Conservation (phyloP, 192 early-diverging fungal genomes). For the Gryganskiella cystojenkinii region DNA sequence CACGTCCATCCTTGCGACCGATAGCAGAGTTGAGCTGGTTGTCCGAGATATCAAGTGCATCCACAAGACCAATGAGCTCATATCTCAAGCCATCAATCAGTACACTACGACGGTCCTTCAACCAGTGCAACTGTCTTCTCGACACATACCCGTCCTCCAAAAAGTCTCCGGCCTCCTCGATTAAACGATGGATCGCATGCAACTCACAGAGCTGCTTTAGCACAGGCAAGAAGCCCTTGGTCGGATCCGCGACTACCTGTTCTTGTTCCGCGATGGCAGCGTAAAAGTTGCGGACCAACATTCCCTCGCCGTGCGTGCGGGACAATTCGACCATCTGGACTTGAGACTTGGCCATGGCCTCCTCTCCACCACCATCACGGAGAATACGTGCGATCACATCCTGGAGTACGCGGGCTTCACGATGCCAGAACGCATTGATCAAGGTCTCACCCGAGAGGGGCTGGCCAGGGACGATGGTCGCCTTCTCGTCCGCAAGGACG, state of each 20-base stretch:
- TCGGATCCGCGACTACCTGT: constrained; percentile 8
- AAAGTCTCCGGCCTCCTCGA: constrained; percentile 80
- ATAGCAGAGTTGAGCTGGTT: constrained; percentile 87
- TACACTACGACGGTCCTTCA: constrained; percentile 64
- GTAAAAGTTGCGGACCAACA: constrained; percentile 80
- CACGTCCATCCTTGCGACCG: constrained; percentile 86
- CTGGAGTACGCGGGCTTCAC: constrained; percentile 57
- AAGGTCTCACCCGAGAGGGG: constrained; percentile 43
- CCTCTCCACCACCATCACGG: constrained; percentile 55
- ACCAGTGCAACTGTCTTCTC: constrained; percentile 65
- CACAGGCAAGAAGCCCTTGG: constrained; percentile 65
- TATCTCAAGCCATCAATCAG: constrained; percentile 70
- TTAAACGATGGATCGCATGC: constrained; percentile 77
- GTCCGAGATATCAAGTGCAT: constrained; percentile 87
- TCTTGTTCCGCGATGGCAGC: constrained; percentile 66
- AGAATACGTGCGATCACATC: constrained; percentile 54
- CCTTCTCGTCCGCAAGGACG: constrained; percentile 25
- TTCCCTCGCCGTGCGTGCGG: constrained; percentile 77
- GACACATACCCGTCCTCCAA: constrained; percentile 79
- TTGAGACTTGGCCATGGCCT: constrained; percentile 60
- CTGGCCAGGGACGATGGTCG: constrained; percentile 34
- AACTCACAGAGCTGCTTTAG: constrained; percentile 74
- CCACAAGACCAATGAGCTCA: constrained; percentile 83
- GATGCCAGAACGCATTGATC: constrained; percentile 59
- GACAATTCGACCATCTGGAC: constrained; percentile 55